phyloP scores from a whole-genome alignment of 2,329 filamentous ascomycete species.

The Fusarium cyanostomum region DNA sequence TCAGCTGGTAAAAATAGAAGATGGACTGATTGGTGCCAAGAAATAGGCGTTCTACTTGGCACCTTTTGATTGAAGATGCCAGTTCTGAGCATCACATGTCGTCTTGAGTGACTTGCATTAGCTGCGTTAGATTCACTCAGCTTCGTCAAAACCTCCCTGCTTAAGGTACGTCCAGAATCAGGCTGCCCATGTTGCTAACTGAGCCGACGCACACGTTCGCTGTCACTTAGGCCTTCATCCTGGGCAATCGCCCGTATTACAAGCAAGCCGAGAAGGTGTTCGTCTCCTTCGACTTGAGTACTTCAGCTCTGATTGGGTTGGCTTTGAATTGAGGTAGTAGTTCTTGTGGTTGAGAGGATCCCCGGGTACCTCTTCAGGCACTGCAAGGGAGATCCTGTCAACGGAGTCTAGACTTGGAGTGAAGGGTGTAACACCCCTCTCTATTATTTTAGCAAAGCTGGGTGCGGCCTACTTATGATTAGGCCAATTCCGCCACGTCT shows the following conservation, averaged over 20 bases:
- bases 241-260: no score
- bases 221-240: no score
- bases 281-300: background rate
- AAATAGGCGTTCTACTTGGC: constrained; percentile 5
- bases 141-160: constrained; percentile 2
- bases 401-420: background rate
- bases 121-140: background rate
- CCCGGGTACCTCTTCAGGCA: background rate
- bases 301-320: background rate
- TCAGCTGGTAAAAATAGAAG: constrained; percentile 10
- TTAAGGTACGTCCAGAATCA: background rate
- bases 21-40: constrained; percentile 23
- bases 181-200: background rate
- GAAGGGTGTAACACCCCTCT: background rate
- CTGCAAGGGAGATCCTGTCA: background rate
- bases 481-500: no score
- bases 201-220: background rate
- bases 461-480: no score
- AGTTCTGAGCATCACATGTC: background rate
- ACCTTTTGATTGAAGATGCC: background rate
- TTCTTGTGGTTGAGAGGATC: background rate
- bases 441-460: background rate
- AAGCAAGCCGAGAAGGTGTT: no score
- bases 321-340: no score
- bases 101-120: background rate